Evolutionary conservation across 371 early-diverging fungal genomes (phyloP), one percentile per base, ranked within the genome.

Genomic region (Mortierella sp.): DNA sequence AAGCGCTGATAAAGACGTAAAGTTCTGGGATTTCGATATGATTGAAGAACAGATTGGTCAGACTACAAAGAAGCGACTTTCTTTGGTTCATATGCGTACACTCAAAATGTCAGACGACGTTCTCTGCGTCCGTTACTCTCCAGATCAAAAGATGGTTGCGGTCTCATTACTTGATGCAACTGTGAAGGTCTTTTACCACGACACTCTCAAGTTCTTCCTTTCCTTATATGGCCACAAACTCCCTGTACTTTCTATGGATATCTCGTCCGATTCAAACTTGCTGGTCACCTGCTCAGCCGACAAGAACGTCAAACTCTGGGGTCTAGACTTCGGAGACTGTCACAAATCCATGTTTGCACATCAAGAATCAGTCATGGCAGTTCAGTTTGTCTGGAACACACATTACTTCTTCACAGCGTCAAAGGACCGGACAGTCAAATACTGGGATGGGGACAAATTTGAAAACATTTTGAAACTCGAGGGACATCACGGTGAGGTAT

Each of bases 301-400:
- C 88, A 98, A 98, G 88, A 96, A 96, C 65, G 91, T 98, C 64
- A 98, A 98, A 84, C 85, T 99, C 32, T 99, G 99, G 98, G 98
- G 99, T 59, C 86, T 98, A 72, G 99, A 99, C 84, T 99, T 98
- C 84, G 99, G 99, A 76, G 99, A 99, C 87, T 99, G 99, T 79
- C 99, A 97, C 84, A 92, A 94, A 77, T 96, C 96, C 48, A 74
- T 98, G 58, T 91, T 95, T 83, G 98, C 97, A 5, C 98, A 98
- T 88, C 92, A 94, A 78, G 98, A 97, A 76, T 89, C 93, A 48
- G 92, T 98, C 43, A 97, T 96, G 87, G 85, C 86, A 9, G 90
- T 95, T 33, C 92, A 92, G 70, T 98, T 96, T 85, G 96, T 97
- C 7, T 92, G 91, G 87, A 94, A 95, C 36, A 98, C 98, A 2